Evolutionary conservation across 148 eudicot species (phyloP).

Genomic region (Rheum nobile): DNA sequence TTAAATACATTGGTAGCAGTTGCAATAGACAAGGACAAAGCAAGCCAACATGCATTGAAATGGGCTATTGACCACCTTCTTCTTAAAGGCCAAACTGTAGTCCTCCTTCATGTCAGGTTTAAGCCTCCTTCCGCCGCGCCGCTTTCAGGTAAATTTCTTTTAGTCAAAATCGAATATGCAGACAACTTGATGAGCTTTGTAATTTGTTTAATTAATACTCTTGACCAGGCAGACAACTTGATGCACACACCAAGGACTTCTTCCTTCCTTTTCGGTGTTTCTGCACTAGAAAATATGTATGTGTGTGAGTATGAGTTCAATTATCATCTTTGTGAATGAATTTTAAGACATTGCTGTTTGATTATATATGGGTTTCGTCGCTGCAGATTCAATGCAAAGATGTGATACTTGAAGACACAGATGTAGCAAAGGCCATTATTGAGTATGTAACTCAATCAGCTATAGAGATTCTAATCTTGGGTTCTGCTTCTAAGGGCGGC

Average conservation of each 20-base stretch:
- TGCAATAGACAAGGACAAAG: conserved; percentile 33
- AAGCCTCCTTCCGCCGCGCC: neutral
- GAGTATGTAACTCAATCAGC: conserved; percentile 52
- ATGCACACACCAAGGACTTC: conserved; percentile 19
- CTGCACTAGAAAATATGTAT: conserved; percentile 23
- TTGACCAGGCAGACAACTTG: conserved; percentile 13
- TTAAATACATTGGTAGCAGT: conserved; percentile 12
- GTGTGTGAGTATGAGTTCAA: neutral
- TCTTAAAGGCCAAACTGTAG: conserved; percentile 19
- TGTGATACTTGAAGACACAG: conserved; percentile 61
- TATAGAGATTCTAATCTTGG: conserved; percentile 60
- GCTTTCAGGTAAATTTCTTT: conserved; percentile 8
- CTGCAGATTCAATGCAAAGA: conserved; percentile 58
- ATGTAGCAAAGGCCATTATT: conserved; percentile 46
- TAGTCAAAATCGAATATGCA: too few species aligned
- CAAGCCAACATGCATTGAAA: conserved; percentile 26
- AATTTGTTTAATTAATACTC: neutral
- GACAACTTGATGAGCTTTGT: neutral
- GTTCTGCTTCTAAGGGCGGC: conserved; percentile 47
- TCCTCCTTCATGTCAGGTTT: conserved; percentile 9
- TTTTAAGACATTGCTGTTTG: neutral
- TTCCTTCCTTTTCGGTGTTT: conserved; percentile 28
- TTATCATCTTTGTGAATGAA: neutral
- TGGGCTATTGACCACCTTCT: conserved; percentile 30
- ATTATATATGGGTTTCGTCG: neutral